These are phyloP conservation scores for Dunaliella sp. DNA, from an alignment of 139 green algal species.

Conservation along the genomic window DNA sequence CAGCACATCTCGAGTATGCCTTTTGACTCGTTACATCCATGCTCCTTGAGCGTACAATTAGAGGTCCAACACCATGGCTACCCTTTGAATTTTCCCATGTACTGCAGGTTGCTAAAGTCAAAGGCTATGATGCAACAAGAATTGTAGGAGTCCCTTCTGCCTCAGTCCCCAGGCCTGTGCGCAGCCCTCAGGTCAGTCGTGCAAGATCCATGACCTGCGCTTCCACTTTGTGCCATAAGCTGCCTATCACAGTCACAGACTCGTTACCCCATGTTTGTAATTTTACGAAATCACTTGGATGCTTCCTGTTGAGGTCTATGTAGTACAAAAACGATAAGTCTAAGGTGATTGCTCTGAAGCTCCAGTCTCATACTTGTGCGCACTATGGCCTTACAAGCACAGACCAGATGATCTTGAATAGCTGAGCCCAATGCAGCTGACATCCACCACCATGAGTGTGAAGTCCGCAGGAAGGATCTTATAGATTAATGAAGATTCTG, in stretches of 20 bases:
- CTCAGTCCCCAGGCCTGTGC: slow-evolving; percentile 10
- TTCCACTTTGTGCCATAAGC: neutral
- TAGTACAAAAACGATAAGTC: neutral
- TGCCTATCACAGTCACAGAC: neutral
- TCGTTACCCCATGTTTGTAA: neutral
- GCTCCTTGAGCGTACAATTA: no score
- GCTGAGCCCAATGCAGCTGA: no score
- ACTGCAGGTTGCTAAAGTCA: slow-evolving; percentile 25
- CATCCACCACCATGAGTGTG: no score
- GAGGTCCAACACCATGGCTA: neutral
- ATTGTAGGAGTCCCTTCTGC: slow-evolving; percentile 27
- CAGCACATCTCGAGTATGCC: no score
- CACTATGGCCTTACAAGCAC: no score
- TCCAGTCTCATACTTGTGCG: no score
- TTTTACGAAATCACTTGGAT: neutral
- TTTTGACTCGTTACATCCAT: no score
- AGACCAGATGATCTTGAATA: no score
- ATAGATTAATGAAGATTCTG: no score
- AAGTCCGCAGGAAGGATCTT: no score
- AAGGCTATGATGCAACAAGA: slow-evolving; percentile 24
- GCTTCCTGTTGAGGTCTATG: neutral
- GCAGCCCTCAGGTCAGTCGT: neutral
- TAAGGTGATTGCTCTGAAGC: neutral
- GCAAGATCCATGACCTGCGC: neutral
- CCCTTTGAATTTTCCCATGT: neutral